Base-by-base conservation (phyloP, 805 yeast species). In the Dipodascus albidus region DNA sequence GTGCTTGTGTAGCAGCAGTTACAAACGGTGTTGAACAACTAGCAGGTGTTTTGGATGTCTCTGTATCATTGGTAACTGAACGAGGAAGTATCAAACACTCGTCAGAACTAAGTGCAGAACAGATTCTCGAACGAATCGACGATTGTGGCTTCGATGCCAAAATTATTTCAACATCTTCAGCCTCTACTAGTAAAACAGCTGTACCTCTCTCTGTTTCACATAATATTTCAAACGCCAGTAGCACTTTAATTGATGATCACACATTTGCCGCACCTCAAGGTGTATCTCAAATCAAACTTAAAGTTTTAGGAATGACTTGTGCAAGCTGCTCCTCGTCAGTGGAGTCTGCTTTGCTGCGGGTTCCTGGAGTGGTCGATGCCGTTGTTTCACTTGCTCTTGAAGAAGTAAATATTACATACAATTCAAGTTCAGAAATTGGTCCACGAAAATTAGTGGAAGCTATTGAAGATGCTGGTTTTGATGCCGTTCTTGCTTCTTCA, bases 41-140 rank as follows among this genome's bases (percentile, higher is more conserved):
- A 6, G 68, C 70, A 0, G 85, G 85, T 1, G 85, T 87, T 1
- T 50, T 61, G 1, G 62, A 67, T 2, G 87, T 75, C 0, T 73
- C 76, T 2, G 87, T 90, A 1, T 85, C 96, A 1, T 74, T 87
- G 27, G 69, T 87, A 2, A 87, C 96, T 0, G 93, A 86, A 59
- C 78, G 80, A 50, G 96, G 90, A 1, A 62, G 68, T 17, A 76
- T 87, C 2, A 64, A 62, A 8, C 89, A 83, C 62, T 67, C 67
- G 41, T 58, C 67, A 1, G 33, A 53, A 0, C 52, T 72, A 0
- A 56, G 63, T 1, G 68, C 52, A 2, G 75, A 70, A 1, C 60
- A 59, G 2, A 63, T 89, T 1, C 64, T 66, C 23, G 79, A 77
- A 21, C 68, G 80, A 1, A 76, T 90, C 15, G 95, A 87, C 56